Evolutionary conservation across 495 filamentous ascomycete species (phyloP), one percentile per base, ranked within the genome.

Genomic region (Aspergillus incahuasiensis): DNA sequence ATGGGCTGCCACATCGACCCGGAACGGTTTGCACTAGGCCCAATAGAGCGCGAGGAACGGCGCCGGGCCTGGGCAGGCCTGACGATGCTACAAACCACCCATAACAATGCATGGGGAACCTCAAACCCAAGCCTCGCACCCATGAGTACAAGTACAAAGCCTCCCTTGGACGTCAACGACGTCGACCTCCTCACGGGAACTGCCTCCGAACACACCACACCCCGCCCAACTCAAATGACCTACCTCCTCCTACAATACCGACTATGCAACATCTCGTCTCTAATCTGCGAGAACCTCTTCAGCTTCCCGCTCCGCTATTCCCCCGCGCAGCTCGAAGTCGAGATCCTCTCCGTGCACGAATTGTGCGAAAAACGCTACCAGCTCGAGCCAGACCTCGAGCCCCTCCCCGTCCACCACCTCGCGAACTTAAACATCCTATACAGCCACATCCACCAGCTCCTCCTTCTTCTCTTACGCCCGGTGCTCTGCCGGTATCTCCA

Each of bases 1-100:
- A 72, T 79, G 66, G 74, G 74, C 28, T 77, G 74, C 41, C 76
- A 79, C 52, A 62, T 77, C 19, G 77, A 79, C 35, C 74, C 73
- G n/a, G 70, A 69, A 20, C 62, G 65, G 28, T 77, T 78, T 28
- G 55, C 57, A 6, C 65, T 79, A 0, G 69, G 70, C 11, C 59
- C 67, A 4, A 72, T 79, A 18, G 74, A 78, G 57, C 71, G 70
- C 5, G 75, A 79, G 55, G 74, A 78, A 43, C 67, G 76, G 19
- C 66, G 77, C 19, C 72, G 74, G 11, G 74, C 69, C 22, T 79
- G 75, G 75, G 69, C 71, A 16, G 75, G 75, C 6, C 43, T 77
- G 6, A 74, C 69, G 60, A 74, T 72, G 65, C 62, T 77, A 5
- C 76, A 74, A 35, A 76, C 64, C 3, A 68, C 69, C 19, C 77